These are phyloP conservation scores for Agrocybe pediades DNA, from an alignment of 768 basidiomycete species.

Conservation along the genomic window DNA sequence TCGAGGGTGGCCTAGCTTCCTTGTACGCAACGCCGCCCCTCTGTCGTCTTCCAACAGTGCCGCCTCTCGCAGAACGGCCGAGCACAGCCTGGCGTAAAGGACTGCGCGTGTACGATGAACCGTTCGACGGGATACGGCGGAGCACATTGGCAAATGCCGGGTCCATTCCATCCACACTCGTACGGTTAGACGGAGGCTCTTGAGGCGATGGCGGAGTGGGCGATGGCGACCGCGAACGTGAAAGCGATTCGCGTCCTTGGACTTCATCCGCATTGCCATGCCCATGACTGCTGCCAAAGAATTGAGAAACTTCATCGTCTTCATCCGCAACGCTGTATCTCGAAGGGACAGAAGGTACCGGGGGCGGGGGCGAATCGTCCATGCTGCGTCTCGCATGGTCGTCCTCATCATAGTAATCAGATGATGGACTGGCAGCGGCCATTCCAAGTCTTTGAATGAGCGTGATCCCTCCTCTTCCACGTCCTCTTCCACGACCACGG, in stretches of 20 bases:
- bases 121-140: slow-evolving; percentile 53
- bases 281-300: slow-evolving; percentile 29
- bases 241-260: slow-evolving; percentile 16
- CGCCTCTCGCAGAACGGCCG: slow-evolving; percentile 49
- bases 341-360: slow-evolving; percentile 43
- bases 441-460: slow-evolving; percentile 66
- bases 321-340: slow-evolving; percentile 38
- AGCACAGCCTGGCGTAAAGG: slow-evolving; percentile 65
- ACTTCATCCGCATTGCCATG: slow-evolving; percentile 26
- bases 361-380: slow-evolving; percentile 36
- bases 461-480: slow-evolving; percentile 51
- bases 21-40: slow-evolving; percentile 72
- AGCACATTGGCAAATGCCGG: slow-evolving; percentile 82
- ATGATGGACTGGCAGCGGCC: slow-evolving; percentile 54
- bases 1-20: slow-evolving; percentile 67
- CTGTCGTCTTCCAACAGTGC: slow-evolving; percentile 51
- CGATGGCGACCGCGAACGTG: slow-evolving; percentile 29
- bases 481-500: slow-evolving; percentile 50
- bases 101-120: slow-evolving; percentile 49
- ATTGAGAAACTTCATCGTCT: slow-evolving; percentile 37
- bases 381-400: slow-evolving; percentile 18
- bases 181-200: slow-evolving; percentile 54
- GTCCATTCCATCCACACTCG: slow-evolving; percentile 86
- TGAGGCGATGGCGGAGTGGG: slow-evolving; percentile 30
- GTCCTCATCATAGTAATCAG: slow-evolving; percentile 47